These are phyloP conservation scores for Leishmania martiniquensis DNA, from an alignment of 208 protist species.

Conservation along the genomic window DNA sequence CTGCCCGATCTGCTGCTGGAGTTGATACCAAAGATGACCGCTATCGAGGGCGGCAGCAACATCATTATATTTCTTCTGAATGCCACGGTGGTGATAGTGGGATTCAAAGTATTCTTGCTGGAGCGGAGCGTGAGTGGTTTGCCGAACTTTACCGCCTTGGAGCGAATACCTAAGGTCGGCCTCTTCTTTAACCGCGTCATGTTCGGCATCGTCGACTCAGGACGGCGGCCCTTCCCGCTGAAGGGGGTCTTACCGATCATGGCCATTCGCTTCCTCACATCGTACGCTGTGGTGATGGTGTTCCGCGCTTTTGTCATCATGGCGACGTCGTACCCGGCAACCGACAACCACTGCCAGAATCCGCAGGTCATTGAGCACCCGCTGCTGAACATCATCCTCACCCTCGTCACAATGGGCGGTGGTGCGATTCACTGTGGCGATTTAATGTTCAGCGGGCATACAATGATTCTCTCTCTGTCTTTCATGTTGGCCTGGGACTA, in stretches of 20 bases:
- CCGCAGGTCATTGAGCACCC: slow-evolving; percentile 63
- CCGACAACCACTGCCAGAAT: slow-evolving; percentile 83
- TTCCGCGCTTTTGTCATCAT: slow-evolving; percentile 75
- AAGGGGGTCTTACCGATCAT: slow-evolving; percentile 47
- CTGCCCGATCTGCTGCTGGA: slow-evolving; percentile 83
- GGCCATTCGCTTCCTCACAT: slow-evolving; percentile 70
- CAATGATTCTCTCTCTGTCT: slow-evolving; percentile 76
- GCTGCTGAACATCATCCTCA: slow-evolving; percentile 76
- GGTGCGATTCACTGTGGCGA: slow-evolving; percentile 89
- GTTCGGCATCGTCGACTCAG: slow-evolving; percentile 56
- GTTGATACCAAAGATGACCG: slow-evolving; percentile 48
- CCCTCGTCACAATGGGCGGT: slow-evolving; percentile 77
- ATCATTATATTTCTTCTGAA: slow-evolving; percentile 64
- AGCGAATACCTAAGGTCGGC: slow-evolving; percentile 24
- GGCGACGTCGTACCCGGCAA: slow-evolving; percentile 82
- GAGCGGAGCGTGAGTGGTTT: slow-evolving; percentile 36
- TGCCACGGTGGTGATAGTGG: slow-evolving; percentile 35
- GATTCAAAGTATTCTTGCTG: slow-evolving; percentile 74
- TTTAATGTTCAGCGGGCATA: slow-evolving; percentile 92
- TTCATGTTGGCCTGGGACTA: slow-evolving; percentile 65
- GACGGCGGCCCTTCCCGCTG: slow-evolving; percentile 39
- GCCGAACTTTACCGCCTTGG: slow-evolving; percentile 20
- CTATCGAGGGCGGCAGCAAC: slow-evolving; percentile 55
- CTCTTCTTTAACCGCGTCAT: slow-evolving; percentile 39
- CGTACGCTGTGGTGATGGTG: slow-evolving; percentile 67